Evolutionary conservation across 352 stramenopile species (phyloP).

Genomic region (Phytophthora tentaculata): DNA sequence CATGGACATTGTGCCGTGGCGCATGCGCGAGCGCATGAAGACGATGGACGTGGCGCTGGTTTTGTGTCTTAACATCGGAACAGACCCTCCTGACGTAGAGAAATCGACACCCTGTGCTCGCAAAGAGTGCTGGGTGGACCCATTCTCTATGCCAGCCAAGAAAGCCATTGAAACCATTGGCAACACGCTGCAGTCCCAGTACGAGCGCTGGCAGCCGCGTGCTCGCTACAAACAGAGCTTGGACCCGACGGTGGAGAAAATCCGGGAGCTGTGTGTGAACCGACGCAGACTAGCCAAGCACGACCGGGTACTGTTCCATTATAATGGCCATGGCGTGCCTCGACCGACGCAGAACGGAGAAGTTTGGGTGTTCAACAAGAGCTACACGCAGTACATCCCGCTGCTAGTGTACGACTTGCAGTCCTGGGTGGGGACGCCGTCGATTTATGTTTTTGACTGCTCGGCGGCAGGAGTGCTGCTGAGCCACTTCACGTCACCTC

Average conservation of each 20-base stretch:
- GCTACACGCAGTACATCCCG: constrained; percentile 99
- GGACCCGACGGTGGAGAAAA: constrained; percentile 97
- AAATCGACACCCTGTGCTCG: constrained; percentile 96
- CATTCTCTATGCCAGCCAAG: constrained; percentile 92
- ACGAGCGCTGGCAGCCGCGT: constrained; percentile 95
- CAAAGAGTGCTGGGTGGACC: constrained; percentile 99
- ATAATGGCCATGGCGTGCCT: constrained; percentile 99
- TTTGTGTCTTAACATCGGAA: constrained; percentile 98
- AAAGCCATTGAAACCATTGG: constrained; percentile 98
- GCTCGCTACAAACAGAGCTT: constrained; percentile 94
- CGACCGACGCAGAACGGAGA: constrained; percentile 97
- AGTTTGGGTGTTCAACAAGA: constrained; percentile 99
- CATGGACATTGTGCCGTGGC: constrained; percentile 77
- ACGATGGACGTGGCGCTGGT: constrained; percentile 96
- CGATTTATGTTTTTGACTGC: constrained; percentile 99
- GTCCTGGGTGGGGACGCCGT: constrained; percentile 92
- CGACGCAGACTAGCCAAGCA: constrained; percentile 92
- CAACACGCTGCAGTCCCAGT: constrained; percentile 94
- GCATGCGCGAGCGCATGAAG: constrained; percentile 90
- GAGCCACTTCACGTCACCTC: constrained; percentile 89
- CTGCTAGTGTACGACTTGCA: constrained; percentile 96
- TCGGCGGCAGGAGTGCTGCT: constrained; percentile 95
- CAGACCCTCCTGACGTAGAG: constrained; percentile 97
- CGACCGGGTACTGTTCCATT: constrained; percentile 98
- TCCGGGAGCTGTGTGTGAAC: constrained; percentile 93